phyloP scores from a whole-genome alignment of 192 early-diverging fungal species.

The Glomus cerebriforme region DNA sequence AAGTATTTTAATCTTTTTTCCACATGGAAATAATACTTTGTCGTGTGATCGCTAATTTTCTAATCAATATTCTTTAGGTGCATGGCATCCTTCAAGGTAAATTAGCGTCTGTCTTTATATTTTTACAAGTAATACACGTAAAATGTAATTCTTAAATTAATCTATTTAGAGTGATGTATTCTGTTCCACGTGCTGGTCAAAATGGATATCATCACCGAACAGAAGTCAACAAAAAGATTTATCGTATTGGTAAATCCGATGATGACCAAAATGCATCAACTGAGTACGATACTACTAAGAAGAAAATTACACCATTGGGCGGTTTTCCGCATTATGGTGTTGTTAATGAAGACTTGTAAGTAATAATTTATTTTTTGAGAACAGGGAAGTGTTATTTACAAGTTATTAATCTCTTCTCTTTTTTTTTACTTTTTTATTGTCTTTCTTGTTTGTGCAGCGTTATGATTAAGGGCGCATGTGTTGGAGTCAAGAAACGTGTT shows the following conservation, averaged over 20 bases:
- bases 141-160: constrained; percentile 49
- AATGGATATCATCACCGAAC: constrained; percentile 99
- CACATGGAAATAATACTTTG: not conserved
- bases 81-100: constrained; percentile 37
- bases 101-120: not conserved
- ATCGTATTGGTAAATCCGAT: constrained; percentile 91
- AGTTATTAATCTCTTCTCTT: not conserved
- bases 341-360: constrained; percentile 91
- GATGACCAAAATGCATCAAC: constrained; percentile 85
- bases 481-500: constrained; percentile 96
- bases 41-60: not conserved
- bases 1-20: constrained; percentile 60
- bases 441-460: constrained; percentile 54
- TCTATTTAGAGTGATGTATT: constrained; percentile 96
- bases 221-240: constrained; percentile 99
- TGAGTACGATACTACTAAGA: constrained; percentile 94
- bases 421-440: not conserved
- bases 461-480: constrained; percentile 97
- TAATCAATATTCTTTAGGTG: constrained; percentile 12
- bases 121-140: not conserved
- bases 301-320: constrained; percentile 96
- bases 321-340: constrained; percentile 99
- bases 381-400: not conserved
- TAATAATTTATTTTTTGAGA: not conserved
- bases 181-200: constrained; percentile 99